These are phyloP conservation scores for Sugiyamaella americana DNA, from an alignment of 805 yeast genomes.

Conservation along the genomic window DNA sequence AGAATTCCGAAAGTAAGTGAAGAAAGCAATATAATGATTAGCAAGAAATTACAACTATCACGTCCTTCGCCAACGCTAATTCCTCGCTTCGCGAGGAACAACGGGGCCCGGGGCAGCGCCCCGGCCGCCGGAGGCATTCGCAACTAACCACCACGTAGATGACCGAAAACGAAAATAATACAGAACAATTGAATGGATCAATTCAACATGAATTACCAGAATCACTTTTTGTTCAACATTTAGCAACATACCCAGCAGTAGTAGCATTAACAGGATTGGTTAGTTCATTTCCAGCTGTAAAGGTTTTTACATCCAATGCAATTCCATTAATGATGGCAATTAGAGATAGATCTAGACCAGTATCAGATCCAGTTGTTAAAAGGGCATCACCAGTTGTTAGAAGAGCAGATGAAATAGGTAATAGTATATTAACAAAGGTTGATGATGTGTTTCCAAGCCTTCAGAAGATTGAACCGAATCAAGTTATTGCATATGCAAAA, in stretches of 20 bases:
- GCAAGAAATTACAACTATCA: too few species aligned
- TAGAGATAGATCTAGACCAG: slow-evolving; percentile 27
- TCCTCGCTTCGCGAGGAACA: too few species aligned
- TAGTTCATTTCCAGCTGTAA: slow-evolving; percentile 53
- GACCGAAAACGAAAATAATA: background rate
- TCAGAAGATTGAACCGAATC: slow-evolving; percentile 52
- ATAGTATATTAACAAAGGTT: slow-evolving; percentile 47
- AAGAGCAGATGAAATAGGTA: slow-evolving; percentile 49
- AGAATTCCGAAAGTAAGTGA: too few species aligned
- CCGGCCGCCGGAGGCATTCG: too few species aligned
- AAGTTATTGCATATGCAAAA: slow-evolving; percentile 36
- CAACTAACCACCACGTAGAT: too few species aligned
- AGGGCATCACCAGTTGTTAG: slow-evolving; percentile 41
- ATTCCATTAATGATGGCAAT: slow-evolving; percentile 48
- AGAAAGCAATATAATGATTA: too few species aligned
- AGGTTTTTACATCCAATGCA: slow-evolving; percentile 54
- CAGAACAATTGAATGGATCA: background rate
- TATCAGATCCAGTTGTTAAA: slow-evolving; percentile 32
- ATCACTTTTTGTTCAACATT: slow-evolving; percentile 42
- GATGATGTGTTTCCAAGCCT: slow-evolving; percentile 57
- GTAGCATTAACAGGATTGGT: slow-evolving; percentile 53
- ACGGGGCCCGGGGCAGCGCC: too few species aligned
- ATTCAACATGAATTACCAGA: slow-evolving; percentile 13
- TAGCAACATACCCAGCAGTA: slow-evolving; percentile 48
- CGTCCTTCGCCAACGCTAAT: too few species aligned